These are phyloP conservation scores for Aphanomyces euteiches DNA, from an alignment of 352 stramenopile species.

Conservation along the genomic window DNA sequence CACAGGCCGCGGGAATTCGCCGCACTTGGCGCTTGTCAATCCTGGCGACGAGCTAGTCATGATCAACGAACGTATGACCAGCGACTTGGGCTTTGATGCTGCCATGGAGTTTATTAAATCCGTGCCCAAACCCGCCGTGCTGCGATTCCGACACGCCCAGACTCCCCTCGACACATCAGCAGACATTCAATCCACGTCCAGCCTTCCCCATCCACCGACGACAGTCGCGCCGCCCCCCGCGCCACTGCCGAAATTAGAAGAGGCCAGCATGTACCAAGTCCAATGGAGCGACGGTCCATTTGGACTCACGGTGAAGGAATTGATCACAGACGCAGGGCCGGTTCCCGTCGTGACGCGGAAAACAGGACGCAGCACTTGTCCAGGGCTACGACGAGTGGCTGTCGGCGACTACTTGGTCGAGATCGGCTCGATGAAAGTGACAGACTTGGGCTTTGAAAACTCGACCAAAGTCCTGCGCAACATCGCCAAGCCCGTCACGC, in stretches of 20 bases:
- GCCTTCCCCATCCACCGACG: neutral
- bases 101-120: slow-evolving; percentile 86
- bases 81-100: slow-evolving; percentile 59
- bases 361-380: slow-evolving; percentile 69
- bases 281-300: slow-evolving; percentile 80
- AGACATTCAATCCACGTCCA: neutral
- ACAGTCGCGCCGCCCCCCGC: slow-evolving; percentile 24
- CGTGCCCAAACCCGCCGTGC: slow-evolving; percentile 70
- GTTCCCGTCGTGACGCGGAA: slow-evolving; percentile 79
- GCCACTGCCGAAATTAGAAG: slow-evolving; percentile 56
- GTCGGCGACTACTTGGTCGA: slow-evolving; percentile 74
- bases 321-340: slow-evolving; percentile 55
- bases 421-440: slow-evolving; percentile 69
- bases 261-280: slow-evolving; percentile 69
- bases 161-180: neutral
- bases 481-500: slow-evolving; percentile 64
- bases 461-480: slow-evolving; percentile 67
- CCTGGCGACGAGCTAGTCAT: slow-evolving; percentile 79
- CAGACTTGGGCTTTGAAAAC: slow-evolving; percentile 67
- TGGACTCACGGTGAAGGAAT: slow-evolving; percentile 74
- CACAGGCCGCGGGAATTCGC: slow-evolving; percentile 73
- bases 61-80: slow-evolving; percentile 59
- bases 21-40: slow-evolving; percentile 60
- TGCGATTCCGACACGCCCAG: slow-evolving; percentile 55
- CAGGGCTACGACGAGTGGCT: slow-evolving; percentile 63